Percentiles rank a stretch among this genome's conserved stretches.
These are phyloP conservation scores for Tetrapisispora arboricola DNA, from an alignment of 805 yeast genomes.

Conservation along the genomic window DNA sequence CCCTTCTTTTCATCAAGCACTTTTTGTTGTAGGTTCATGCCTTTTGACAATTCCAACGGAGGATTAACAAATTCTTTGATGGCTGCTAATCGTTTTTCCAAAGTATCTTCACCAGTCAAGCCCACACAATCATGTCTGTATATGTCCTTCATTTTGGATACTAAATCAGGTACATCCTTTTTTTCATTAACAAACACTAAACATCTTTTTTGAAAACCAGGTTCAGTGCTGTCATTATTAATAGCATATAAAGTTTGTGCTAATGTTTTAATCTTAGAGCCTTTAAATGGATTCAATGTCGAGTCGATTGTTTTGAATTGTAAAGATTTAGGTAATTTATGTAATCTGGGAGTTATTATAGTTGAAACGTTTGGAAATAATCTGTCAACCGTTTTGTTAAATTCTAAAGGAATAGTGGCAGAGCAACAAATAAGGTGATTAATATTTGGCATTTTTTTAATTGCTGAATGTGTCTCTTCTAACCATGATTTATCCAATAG, in stretches of 20 bases:
- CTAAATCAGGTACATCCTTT: slow-evolving; percentile 50
- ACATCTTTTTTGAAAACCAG: slow-evolving; percentile 64
- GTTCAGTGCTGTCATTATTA: slow-evolving; percentile 72
- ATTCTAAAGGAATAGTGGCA: slow-evolving; percentile 80
- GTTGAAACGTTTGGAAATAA: slow-evolving; percentile 57
- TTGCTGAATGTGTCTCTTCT: slow-evolving; percentile 47
- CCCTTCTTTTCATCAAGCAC: neutral
- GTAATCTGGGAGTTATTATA: slow-evolving; percentile 72
- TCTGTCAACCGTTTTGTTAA: slow-evolving; percentile 48
- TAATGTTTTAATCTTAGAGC: slow-evolving; percentile 72
- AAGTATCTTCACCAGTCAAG: slow-evolving; percentile 54
- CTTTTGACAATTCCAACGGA: slow-evolving; percentile 29
- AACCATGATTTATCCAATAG: slow-evolving; percentile 74
- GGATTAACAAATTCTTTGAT: slow-evolving; percentile 57
- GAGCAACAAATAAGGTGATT: slow-evolving; percentile 67
- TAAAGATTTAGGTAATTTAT: slow-evolving; percentile 69
- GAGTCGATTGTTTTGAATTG: slow-evolving; percentile 71
- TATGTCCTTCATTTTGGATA: slow-evolving; percentile 38
- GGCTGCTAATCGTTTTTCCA: slow-evolving; percentile 47
- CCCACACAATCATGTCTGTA: slow-evolving; percentile 53
- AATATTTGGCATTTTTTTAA: slow-evolving; percentile 42
- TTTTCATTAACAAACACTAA: slow-evolving; percentile 77
- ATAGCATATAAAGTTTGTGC: slow-evolving; percentile 86
- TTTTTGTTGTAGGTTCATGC: too few species aligned
- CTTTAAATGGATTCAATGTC: slow-evolving; percentile 66